Evolutionary conservation across 2,329 filamentous ascomycete species (phyloP).

Genomic region (Cercospora canescens): DNA sequence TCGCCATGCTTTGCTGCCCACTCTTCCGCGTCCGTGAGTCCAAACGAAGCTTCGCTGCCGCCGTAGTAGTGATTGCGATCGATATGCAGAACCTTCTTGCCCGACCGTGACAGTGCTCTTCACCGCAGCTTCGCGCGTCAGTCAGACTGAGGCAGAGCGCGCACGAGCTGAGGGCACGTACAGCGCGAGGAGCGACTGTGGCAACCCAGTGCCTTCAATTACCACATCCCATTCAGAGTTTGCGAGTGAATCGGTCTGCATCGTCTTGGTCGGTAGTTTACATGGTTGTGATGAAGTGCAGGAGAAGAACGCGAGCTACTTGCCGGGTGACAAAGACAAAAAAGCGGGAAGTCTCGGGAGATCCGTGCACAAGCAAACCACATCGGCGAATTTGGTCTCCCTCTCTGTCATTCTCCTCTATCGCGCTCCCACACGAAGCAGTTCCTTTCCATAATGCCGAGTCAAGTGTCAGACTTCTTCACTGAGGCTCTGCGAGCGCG

Average conservation of each 20-base stretch:
- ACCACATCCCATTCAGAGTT: constrained; percentile 54
- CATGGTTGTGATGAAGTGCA: constrained; percentile 4
- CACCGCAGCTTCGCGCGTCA: constrained; percentile 59
- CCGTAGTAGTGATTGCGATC: constrained; percentile 89
- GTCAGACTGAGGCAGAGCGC: constrained; percentile 53
- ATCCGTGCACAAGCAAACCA: neutral
- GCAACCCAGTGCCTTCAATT: constrained; percentile 54
- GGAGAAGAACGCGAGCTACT: neutral
- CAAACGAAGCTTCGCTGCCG: constrained; percentile 80
- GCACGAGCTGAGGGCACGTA: constrained; percentile 39
- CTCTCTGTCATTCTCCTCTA: constrained; percentile 25
- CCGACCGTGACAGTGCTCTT: constrained; percentile 89
- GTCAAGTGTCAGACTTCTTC: constrained; percentile 40
- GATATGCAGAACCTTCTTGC: constrained; percentile 87
- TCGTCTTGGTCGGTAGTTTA: constrained; percentile 1
- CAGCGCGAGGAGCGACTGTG: constrained; percentile 56
- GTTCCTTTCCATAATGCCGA: constrained; percentile 24
- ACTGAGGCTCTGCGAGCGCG: constrained; percentile 45
- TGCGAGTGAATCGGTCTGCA: constrained; percentile 51
- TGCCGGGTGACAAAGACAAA: neutral
- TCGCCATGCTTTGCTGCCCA: constrained; percentile 60
- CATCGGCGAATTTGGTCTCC: constrained; percentile 1
- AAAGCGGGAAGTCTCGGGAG: constrained; percentile 6
- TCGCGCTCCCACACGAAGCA: constrained; percentile 35
- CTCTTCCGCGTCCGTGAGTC: constrained; percentile 73